Evolutionary conservation across 345 rosid genomes (phyloP).

Genomic region (Kandelia obovata): DNA sequence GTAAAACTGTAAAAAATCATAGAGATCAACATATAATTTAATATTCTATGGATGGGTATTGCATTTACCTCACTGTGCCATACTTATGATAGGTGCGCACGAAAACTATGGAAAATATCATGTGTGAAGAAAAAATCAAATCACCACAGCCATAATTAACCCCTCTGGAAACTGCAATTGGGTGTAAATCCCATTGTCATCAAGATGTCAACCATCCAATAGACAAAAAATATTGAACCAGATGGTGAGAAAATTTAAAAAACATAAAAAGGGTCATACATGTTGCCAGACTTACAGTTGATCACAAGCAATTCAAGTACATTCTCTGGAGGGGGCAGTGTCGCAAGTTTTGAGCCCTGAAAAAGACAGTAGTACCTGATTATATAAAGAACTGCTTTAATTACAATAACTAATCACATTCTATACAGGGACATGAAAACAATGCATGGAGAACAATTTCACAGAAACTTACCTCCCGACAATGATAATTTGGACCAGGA

Average conservation of each 20-base stretch:
- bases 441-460: not conserved
- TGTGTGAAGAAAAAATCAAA: conserved; percentile 95
- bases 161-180: conserved; percentile 80
- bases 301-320: conserved; percentile 59
- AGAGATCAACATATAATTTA: no score
- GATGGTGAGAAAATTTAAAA: not conserved
- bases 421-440: not conserved
- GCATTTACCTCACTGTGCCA: conserved; percentile 74
- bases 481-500: conserved; percentile 96
- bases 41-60: no score
- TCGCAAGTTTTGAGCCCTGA: conserved; percentile 83
- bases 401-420: not conserved
- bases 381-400: conserved; percentile 12
- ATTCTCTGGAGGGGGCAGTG: conserved; percentile 68
- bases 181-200: conserved; percentile 21
- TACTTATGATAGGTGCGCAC: conserved; percentile 87
- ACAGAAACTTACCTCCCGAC: conserved; percentile 61
- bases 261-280: not conserved
- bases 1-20: no score
- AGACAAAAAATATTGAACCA: no score
- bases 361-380: conserved; percentile 22
- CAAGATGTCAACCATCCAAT: no score
- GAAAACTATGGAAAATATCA: conserved; percentile 92
- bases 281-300: conserved; percentile 47
- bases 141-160: conserved; percentile 93